Evolutionary conservation across 73 alveolate genomes (phyloP), one percentile per base, ranked within the genome.

Genomic region (Symbiodinium pilosum): DNA sequence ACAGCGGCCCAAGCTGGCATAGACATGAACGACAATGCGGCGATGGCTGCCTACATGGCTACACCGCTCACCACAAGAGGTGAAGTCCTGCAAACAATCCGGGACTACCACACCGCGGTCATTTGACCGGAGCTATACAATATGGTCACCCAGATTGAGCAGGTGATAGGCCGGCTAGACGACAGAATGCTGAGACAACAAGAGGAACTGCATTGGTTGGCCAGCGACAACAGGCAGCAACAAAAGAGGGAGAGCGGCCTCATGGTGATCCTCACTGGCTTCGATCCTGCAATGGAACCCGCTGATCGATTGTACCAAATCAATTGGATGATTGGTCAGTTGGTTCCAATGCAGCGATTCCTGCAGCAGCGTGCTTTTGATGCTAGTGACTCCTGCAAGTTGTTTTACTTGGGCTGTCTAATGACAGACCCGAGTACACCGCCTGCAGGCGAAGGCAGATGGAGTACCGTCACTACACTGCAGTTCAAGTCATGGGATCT

Each of bases 121-220:
- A 84, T 84, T 4, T 42, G 93, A 32, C 93, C 93, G 11, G 93
- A 84, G 75, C 73, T 84, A 28, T 84, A 41, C 69, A 84, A 43
- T 18, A 42, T 84, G 21, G 69, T 84, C 39, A 59, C 32, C 92
- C 92, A 84, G 36, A 43, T 84, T 0, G 92, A 84, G 92, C n/a
- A 24, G n/a, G 75, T 84, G 71, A 71, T 41, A 36, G 32, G 5
- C 75, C 14, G 30, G n/a, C 75, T 84, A 4, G 93, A 43, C 21
- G 93, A 84, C 47, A 26, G 93, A 7, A 21, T 84, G 12, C 93
- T 84, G n/a, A 32, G 73, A 18, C 68, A 8, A 2, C 93, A 84
- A 34, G 75, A 84, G 21, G 69, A 30, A 43, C 14, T 38, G 44
- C 0, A 38, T 0, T 84, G 93, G 93, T 44, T 84, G 0, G 75